Conservation (phyloP, 495 filamentous ascomycete species). For the Aspergillus nanangensis region DNA sequence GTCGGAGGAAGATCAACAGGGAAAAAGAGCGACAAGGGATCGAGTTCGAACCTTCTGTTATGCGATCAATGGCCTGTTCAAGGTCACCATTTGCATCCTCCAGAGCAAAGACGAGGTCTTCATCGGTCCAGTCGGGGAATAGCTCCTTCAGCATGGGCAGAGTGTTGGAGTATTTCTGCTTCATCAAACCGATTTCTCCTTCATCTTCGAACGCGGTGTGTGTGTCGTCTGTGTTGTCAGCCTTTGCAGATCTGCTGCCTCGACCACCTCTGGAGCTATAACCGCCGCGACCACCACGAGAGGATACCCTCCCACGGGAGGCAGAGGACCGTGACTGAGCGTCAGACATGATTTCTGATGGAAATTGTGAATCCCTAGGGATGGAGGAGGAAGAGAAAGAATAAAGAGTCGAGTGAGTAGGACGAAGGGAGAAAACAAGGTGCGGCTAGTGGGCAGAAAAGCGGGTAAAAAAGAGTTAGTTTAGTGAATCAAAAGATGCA, state of each 20-base stretch:
- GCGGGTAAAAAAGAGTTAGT: constrained; percentile 23
- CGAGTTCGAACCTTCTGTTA: constrained; percentile 72
- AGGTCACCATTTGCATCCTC: constrained; percentile 90
- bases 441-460: constrained; percentile 27
- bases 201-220: constrained; percentile 70
- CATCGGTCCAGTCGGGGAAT: constrained; percentile 87
- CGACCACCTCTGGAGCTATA: constrained; percentile 70
- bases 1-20: constrained; percentile 1
- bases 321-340: constrained; percentile 74
- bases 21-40: constrained; percentile 4
- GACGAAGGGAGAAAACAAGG: constrained; percentile 32
- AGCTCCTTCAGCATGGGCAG: constrained; percentile 78
- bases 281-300: constrained; percentile 79
- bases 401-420: constrained; percentile 25
- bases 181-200: constrained; percentile 85
- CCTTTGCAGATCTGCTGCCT: constrained; percentile 67
- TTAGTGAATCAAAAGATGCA: constrained; percentile 23
- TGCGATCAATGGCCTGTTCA: constrained; percentile 76
- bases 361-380: constrained; percentile 17
- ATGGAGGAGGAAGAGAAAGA: constrained; percentile 31
- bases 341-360: constrained; percentile 74
- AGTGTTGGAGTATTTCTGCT: constrained; percentile 75
- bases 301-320: constrained; percentile 74
- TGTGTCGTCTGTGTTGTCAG: constrained; percentile 51
- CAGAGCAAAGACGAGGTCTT: constrained; percentile 85